Evolutionary conservation across 169 alveolate species (phyloP), one percentile per base, ranked within the genome.

Genomic region (Babesia ovata): DNA sequence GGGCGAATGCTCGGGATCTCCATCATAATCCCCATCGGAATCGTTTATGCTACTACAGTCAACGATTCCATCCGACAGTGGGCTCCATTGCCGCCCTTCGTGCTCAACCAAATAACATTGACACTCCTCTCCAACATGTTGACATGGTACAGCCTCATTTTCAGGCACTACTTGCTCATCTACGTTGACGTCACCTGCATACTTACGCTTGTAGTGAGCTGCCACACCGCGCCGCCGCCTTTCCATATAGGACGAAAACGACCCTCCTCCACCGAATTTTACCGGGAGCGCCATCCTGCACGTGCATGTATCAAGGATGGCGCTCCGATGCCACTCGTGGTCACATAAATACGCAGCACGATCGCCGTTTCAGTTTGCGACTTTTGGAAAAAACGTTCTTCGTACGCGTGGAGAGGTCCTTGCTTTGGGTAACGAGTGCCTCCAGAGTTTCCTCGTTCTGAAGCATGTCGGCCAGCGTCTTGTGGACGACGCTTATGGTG

Each of bases 391-490:
- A 81, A 9, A 81, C 85, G 73, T 81, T 65, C 54, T 81, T 81
- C 12, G 85, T 81, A n/a, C 60, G 54, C 22, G 72, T 21, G 24
- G 88, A 81, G 36, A 81, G 79, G 75, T 81, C 88, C 52, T 73
- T 81, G 60, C 88, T 81, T 52, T 73, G 88, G 79, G 72, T 63
- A 21, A 81, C 88, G 26, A 81, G 73, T 10, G 85, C 75, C 52
- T 81, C 88, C 52, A 81, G 86, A 26, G 42, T 81, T 22, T 81
- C 88, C 58, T 66, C 88, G 50, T 66, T 72, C 57, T 73, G 70
- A n/a, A 81, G 73, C 66, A 81, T 69, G 17, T 81, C 88, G 28
- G 67, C 70, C 21, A 81, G 77, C 6, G 88, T 81, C 60, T 66
- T 81, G 74, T 60, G 76, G 0, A 81, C 88, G 28, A 81, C 61